A percentile compares a stretch with the other conserved stretches of the same genome.
phyloP scores from a whole-genome alignment of 2,329 filamentous ascomycete genomes.

The Leptosphaerulina australis region DNA sequence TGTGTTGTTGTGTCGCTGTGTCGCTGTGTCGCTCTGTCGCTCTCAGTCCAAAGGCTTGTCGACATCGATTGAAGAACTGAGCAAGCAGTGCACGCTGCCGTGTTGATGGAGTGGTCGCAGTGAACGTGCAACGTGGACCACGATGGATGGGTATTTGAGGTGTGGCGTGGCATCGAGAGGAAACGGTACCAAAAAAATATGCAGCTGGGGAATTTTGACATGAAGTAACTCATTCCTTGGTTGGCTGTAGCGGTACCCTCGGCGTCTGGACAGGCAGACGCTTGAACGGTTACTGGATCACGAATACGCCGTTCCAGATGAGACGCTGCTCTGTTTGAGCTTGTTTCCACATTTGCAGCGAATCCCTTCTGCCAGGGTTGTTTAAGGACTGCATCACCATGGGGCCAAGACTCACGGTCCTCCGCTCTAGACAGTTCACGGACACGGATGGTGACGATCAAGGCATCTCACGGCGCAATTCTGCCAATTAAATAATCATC shows the following conservation, averaged over 20 bases:
- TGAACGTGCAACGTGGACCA: neutral
- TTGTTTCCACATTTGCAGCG: conserved; percentile 13
- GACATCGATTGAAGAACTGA: too few species aligned
- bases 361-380: neutral
- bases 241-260: conserved; percentile 1
- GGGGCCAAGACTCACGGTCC: conserved; percentile 11
- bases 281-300: conserved; percentile 8
- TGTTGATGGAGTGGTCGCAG: neutral
- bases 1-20: too few species aligned
- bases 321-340: conserved; percentile 20
- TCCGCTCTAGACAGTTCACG: conserved; percentile 7
- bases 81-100: neutral
- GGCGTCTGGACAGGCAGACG: neutral
- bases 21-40: too few species aligned
- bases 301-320: conserved; percentile 5
- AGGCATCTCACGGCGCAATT: conserved; percentile 10
- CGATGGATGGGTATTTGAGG: neutral
- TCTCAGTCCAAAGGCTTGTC: too few species aligned
- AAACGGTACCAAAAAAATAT: neutral
- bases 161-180: neutral
- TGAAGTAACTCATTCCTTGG: conserved; percentile 1
- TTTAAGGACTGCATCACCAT: neutral
- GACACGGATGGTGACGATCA: conserved; percentile 14
- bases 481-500: conserved; percentile 13
- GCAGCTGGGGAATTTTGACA: conserved; percentile 5